phyloP scores from a whole-genome alignment of 2,329 filamentous ascomycete species.

The Scleromitrula shiraiana region DNA sequence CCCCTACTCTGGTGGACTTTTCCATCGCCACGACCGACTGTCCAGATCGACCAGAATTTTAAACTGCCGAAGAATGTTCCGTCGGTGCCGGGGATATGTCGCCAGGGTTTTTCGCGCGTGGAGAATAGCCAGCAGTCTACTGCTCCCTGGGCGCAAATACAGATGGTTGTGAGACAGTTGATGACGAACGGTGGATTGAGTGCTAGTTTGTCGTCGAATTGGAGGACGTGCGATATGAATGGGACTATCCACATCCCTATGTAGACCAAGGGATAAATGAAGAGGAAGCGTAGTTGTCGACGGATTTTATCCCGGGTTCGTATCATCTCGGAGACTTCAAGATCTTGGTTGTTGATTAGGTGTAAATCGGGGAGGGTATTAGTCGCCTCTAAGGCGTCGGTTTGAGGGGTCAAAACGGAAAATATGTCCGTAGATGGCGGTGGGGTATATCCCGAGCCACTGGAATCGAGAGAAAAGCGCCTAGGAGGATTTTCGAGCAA shows the following conservation, averaged over 20 bases:
- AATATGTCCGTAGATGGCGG: conserved; percentile 20
- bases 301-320: conserved; percentile 46
- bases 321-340: conserved; percentile 31
- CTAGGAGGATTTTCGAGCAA: conserved; percentile 18
- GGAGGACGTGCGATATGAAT: conserved; percentile 55
- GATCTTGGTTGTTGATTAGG: conserved; percentile 22
- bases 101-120: conserved; percentile 64
- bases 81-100: conserved; percentile 39
- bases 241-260: conserved; percentile 65
- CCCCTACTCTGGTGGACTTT: conserved; percentile 26
- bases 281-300: conserved; percentile 62
- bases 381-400: conserved; percentile 7
- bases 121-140: conserved; percentile 63
- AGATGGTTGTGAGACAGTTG: conserved; percentile 46
- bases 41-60: conserved; percentile 25
- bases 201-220: conserved; percentile 46
- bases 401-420: conserved; percentile 15
- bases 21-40: conserved; percentile 12
- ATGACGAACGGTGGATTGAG: conserved; percentile 48
- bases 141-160: conserved; percentile 56
- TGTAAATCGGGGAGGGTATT: conserved; percentile 17
- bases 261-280: conserved; percentile 70
- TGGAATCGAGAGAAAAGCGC: conserved; percentile 16
- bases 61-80: conserved; percentile 31
- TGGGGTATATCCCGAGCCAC: conserved; percentile 10